Evolutionary conservation across 805 yeast species (phyloP).

Genomic region (Barnettozyma californica): DNA sequence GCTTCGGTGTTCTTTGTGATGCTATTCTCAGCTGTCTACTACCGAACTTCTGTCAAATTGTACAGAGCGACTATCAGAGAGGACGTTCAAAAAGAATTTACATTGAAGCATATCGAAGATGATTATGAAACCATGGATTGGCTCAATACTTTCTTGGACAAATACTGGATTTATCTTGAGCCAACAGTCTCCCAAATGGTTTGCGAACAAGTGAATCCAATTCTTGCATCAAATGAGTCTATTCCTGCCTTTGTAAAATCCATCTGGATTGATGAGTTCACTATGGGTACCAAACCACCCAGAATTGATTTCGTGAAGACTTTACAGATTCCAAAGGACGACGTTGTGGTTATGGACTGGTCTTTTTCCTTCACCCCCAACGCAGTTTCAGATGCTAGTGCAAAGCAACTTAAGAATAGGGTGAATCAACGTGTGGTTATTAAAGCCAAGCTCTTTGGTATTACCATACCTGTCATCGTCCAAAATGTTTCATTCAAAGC

Average conservation of each 20-base stretch:
- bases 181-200: conserved; percentile 86
- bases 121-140: conserved; percentile 95
- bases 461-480: conserved; percentile 73
- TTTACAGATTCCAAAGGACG: conserved; percentile 82
- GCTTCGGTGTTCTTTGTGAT: conserved; percentile 78
- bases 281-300: conserved; percentile 94
- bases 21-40: conserved; percentile 56
- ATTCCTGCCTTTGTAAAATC: conserved; percentile 79
- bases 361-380: conserved; percentile 90
- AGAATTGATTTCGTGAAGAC: conserved; percentile 88
- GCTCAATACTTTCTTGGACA: conserved; percentile 83
- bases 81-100: conserved; percentile 79
- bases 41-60: conserved; percentile 78
- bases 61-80: conserved; percentile 73
- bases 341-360: conserved; percentile 98
- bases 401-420: conserved; percentile 76
- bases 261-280: conserved; percentile 81
- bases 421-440: conserved; percentile 79
- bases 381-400: conserved; percentile 75
- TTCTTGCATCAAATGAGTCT: conserved; percentile 68
- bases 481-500: conserved; percentile 76
- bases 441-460: conserved; percentile 76
- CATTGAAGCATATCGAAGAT: conserved; percentile 73
- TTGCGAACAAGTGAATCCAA: conserved; percentile 79
- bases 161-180: conserved; percentile 88